Percentiles rank a stretch among this genome's conserved stretches.
Evolutionary conservation across 2,329 filamentous ascomycete genomes (phyloP).

Genomic region (Ceratocystiopsis sp.): DNA sequence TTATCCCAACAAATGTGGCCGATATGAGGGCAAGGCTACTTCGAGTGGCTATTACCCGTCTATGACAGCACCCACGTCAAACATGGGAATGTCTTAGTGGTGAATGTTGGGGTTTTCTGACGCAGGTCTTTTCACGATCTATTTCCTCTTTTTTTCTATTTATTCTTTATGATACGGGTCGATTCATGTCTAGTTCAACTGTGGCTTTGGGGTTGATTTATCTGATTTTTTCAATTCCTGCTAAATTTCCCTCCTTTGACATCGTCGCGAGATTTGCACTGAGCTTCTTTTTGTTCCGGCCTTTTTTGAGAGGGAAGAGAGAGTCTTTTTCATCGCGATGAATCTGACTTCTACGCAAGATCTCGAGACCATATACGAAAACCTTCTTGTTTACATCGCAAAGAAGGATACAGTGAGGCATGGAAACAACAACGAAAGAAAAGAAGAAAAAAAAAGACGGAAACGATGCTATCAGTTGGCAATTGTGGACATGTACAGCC

Average conservation of each 20-base stretch:
- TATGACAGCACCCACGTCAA: slow-evolving; percentile 26
- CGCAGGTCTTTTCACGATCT: no score
- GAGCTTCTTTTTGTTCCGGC: neutral
- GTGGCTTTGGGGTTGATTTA: no score
- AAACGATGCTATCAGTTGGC: neutral
- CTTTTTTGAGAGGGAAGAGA: neutral
- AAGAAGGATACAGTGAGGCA: no score
- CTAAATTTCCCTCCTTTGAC: no score
- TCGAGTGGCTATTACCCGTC: slow-evolving; percentile 38
- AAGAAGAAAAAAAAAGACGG: neutral
- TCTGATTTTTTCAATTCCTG: no score
- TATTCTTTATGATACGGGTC: neutral
- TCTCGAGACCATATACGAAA: no score
- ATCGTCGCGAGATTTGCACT: no score
- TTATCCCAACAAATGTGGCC: slow-evolving; percentile 25
- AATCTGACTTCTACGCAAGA: no score
- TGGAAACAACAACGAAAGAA: neutral
- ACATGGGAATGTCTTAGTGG: slow-evolving; percentile 24
- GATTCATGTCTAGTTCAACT: neutral
- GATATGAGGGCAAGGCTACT: slow-evolving; percentile 35
- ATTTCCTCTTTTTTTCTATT: neutral
- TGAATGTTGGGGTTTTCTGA: no score
- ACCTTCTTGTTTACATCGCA: no score
- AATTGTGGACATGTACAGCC: slow-evolving; percentile 2
- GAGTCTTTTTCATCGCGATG: no score